Evolutionary conservation across 2,329 filamentous ascomycete species (phyloP).

Genomic region (Colletotrichum sp.): DNA sequence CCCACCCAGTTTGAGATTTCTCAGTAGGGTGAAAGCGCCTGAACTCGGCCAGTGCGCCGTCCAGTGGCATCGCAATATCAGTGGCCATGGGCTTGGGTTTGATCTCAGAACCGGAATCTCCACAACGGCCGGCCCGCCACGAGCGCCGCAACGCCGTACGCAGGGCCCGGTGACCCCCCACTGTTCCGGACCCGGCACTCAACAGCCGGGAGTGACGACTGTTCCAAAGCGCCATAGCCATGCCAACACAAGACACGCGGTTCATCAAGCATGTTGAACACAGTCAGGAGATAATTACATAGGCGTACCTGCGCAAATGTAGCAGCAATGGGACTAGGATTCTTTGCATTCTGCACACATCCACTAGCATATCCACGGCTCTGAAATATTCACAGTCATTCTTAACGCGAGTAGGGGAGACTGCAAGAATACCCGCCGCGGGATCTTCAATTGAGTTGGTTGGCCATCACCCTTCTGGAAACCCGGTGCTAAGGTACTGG

Average conservation of each 20-base stretch:
- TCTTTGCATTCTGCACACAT: not conserved
- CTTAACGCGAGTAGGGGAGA: not conserved
- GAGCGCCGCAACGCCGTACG: not conserved
- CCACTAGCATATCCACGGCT: not conserved
- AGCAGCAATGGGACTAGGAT: not conserved
- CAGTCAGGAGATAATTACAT: not conserved
- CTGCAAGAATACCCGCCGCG: not conserved
- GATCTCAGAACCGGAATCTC: not conserved
- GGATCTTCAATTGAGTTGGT: not conserved
- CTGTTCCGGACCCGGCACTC: not conserved
- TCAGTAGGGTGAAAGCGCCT: no score
- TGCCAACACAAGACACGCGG: not conserved
- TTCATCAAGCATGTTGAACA: not conserved
- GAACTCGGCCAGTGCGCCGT: not conserved
- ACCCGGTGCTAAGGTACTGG: not conserved
- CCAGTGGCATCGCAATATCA: not conserved
- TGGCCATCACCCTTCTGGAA: not conserved
- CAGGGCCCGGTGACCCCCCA: not conserved
- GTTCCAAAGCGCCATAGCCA: not conserved
- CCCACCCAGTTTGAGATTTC: no score
- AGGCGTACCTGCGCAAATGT: not conserved
- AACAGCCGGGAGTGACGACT: not conserved
- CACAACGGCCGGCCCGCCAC: not conserved
- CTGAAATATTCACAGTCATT: fast-evolving
- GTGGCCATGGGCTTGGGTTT: not conserved